Percentiles rank a stretch among this genome's conserved stretches.
Conservation (phyloP, 768 basidiomycete genomes). For the Hericium rajendrae region DNA sequence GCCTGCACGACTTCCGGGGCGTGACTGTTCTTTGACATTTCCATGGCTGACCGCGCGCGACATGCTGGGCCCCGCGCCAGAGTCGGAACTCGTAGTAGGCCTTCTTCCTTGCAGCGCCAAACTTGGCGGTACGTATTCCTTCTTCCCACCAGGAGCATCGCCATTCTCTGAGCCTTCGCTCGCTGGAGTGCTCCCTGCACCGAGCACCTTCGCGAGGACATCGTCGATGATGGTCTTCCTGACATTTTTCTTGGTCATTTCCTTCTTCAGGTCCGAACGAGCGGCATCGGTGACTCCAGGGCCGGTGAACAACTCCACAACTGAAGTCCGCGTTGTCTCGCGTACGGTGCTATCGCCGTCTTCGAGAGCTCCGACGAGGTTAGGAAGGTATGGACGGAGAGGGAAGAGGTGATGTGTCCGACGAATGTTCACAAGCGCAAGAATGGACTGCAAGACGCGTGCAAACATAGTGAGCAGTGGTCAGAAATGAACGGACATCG, state of each 20-base stretch:
- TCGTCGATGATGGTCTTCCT: slow-evolving; percentile 81
- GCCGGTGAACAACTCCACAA: slow-evolving; percentile 80
- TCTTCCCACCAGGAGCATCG: slow-evolving; percentile 29
- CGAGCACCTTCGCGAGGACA: slow-evolving; percentile 61
- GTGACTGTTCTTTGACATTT: slow-evolving; percentile 38
- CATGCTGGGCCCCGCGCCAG: slow-evolving; percentile 21
- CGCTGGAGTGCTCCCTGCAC: slow-evolving; percentile 31
- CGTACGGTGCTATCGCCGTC: slow-evolving; percentile 88
- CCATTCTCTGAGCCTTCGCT: slow-evolving; percentile 55
- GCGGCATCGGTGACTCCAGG: slow-evolving; percentile 77
- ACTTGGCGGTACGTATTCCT: slow-evolving; percentile 72
- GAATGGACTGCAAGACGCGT: slow-evolving; percentile 30
- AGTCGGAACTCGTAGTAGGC: slow-evolving; percentile 20
- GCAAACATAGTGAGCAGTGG: background rate
- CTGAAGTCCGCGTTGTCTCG: slow-evolving; percentile 70
- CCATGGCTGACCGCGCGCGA: slow-evolving; percentile 40
- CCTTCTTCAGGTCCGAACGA: slow-evolving; percentile 88
- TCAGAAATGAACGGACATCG: background rate
- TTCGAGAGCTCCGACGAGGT: slow-evolving; percentile 78
- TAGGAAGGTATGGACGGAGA: slow-evolving; percentile 68
- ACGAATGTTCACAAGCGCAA: slow-evolving; percentile 65
- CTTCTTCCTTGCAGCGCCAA: slow-evolving; percentile 47
- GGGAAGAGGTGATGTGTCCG: slow-evolving; percentile 65
- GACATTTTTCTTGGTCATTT: slow-evolving; percentile 76
- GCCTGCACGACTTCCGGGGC: slow-evolving; percentile 56